A percentile compares a stretch with the other conserved stretches of the same genome.
These are phyloP conservation scores for Termitomyces sp. DNA, from an alignment of 768 basidiomycete genomes.

Conservation along the genomic window DNA sequence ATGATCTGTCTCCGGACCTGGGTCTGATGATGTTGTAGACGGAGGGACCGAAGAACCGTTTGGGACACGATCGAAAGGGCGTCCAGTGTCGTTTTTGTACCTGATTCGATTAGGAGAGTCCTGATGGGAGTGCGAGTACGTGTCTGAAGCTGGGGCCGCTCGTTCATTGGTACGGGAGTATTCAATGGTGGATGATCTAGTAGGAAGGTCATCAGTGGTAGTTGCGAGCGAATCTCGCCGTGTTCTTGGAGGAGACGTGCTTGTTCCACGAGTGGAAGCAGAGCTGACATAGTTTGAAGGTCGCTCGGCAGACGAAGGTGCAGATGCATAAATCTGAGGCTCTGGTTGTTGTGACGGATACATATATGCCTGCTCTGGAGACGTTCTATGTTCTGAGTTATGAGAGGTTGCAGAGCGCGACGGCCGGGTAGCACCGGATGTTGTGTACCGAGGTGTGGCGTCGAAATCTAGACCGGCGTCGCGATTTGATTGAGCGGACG, in stretches of 20 bases:
- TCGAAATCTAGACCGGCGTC: background rate
- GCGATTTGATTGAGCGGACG: background rate
- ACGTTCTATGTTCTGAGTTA: background rate
- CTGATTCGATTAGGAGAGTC: background rate
- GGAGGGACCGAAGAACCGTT: background rate
- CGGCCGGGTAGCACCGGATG: background rate
- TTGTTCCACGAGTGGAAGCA: background rate
- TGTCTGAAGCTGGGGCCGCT: background rate
- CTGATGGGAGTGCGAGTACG: background rate
- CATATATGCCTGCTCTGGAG: slow-evolving; percentile 4
- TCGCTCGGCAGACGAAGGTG: background rate
- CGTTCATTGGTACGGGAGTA: background rate
- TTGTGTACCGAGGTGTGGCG: background rate
- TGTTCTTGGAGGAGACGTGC: background rate
- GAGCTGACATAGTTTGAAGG: background rate
- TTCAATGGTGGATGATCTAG: background rate
- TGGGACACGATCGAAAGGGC: background rate
- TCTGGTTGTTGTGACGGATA: background rate
- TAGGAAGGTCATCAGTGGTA: background rate
- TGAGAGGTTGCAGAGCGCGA: background rate
- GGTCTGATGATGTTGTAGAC: background rate
- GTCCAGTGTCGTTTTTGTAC: background rate
- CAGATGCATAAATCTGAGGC: background rate
- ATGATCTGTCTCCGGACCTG: slow-evolving; percentile 1
- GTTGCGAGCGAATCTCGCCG: slow-evolving; percentile 5